These are phyloP conservation scores for Colletotrichum endophyticum DNA, from an alignment of 2,329 filamentous ascomycete species.

Conservation along the genomic window DNA sequence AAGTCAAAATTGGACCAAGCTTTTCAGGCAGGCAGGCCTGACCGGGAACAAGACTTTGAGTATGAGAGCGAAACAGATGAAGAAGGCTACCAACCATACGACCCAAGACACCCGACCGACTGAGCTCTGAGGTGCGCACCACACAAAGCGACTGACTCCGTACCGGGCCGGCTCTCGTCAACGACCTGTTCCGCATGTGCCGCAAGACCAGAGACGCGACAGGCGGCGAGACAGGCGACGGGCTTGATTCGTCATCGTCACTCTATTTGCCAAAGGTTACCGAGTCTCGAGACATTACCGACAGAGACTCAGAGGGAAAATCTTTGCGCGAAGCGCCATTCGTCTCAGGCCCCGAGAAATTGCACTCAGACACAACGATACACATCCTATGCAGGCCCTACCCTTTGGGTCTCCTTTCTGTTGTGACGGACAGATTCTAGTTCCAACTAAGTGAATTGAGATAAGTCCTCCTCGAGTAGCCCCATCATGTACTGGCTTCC, in stretches of 20 bases:
- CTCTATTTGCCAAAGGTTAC: not conserved
- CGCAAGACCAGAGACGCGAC: no score
- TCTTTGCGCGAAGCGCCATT: not conserved
- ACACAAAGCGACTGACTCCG: not conserved
- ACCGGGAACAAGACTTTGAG: not conserved
- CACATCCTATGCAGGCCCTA: not conserved
- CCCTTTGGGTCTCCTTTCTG: not conserved
- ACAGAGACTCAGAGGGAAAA: not conserved
- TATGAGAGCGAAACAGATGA: conserved; percentile 70
- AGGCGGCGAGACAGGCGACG: not conserved
- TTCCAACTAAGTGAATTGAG: conserved; percentile 38
- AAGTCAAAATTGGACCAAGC: not conserved
- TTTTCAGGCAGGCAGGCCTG: conserved; percentile 25
- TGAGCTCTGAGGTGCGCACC: conserved; percentile 38
- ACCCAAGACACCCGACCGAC: conserved; percentile 64
- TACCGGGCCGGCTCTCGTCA: not conserved
- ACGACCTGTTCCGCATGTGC: not conserved
- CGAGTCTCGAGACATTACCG: not conserved
- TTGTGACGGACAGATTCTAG: not conserved
- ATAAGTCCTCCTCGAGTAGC: conserved; percentile 65
- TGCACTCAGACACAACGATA: not conserved
- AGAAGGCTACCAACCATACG: conserved; percentile 73
- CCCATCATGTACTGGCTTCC: conserved; percentile 70
- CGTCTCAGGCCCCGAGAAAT: not conserved
- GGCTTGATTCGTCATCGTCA: not conserved